Evolutionary conservation across 495 filamentous ascomycete species (phyloP).

Genomic region (Pseudomonodictys pantanalensis): DNA sequence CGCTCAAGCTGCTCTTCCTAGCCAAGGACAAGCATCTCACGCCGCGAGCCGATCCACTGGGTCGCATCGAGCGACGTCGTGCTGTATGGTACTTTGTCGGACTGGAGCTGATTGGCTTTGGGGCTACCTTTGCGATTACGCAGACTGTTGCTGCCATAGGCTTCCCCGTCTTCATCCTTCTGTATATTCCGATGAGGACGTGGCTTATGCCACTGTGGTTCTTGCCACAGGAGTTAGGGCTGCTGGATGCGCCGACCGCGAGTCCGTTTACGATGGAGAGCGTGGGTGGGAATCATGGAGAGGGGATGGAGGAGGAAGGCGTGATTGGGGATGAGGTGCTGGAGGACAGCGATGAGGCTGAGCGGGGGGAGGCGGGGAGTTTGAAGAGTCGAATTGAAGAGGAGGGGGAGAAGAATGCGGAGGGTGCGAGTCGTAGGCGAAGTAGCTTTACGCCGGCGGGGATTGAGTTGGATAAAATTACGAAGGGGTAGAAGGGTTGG

Average conservation of each 20-base stretch:
- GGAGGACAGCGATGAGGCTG: constrained; percentile 33
- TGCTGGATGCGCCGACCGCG: constrained; percentile 77
- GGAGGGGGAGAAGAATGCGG: background rate
- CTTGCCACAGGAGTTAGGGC: constrained; percentile 60
- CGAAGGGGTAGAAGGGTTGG: constrained; percentile 1
- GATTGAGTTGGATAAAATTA: constrained; percentile 20
- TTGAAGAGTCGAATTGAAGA: background rate
- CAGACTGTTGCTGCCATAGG: constrained; percentile 92
- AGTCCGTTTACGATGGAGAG: constrained; percentile 84
- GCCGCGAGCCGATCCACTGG: constrained; percentile 62
- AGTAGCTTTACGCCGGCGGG: constrained; percentile 14
- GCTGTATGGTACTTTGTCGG: constrained; percentile 71
- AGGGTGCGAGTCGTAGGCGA: constrained; percentile 6
- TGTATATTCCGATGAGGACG: constrained; percentile 73
- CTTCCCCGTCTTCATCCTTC: constrained; percentile 83
- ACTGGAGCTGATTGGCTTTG: constrained; percentile 78
- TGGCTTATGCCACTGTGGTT: constrained; percentile 72
- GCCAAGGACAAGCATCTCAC: constrained; percentile 65
- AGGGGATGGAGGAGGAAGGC: constrained; percentile 26
- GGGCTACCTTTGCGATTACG: constrained; percentile 87
- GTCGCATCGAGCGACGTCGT: constrained; percentile 52
- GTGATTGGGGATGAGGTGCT: constrained; percentile 9
- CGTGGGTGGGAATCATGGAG: constrained; percentile 67
- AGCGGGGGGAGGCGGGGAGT: constrained; percentile 28
- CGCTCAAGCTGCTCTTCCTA: constrained; percentile 74